phyloP scores from a whole-genome alignment of 2,329 filamentous ascomycete genomes.

The Ophiognomonia clavigignenti-juglandacearum region DNA sequence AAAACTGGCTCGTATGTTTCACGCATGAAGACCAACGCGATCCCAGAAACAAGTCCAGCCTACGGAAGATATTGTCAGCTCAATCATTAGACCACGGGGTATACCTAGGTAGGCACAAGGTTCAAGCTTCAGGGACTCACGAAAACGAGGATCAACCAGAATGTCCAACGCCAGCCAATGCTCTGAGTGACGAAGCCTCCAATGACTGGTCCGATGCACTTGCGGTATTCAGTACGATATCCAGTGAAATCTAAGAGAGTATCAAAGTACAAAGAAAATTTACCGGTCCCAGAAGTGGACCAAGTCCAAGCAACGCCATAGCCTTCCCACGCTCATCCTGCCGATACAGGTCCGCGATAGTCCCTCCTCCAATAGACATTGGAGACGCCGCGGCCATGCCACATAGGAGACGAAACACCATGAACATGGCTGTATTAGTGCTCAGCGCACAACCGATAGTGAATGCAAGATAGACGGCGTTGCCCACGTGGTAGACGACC shows the following conservation, averaged over 20 bases:
- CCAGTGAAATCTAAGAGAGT: no score
- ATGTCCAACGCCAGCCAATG: constrained; percentile 11
- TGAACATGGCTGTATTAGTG: constrained; percentile 4
- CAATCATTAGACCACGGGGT: background rate
- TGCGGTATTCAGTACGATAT: no score
- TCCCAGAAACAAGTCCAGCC: background rate
- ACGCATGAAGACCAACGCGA: constrained; percentile 1
- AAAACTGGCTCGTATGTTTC: constrained; percentile 26
- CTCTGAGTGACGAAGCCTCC: constrained; percentile 6
- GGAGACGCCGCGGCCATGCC: background rate
- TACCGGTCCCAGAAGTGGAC: constrained; percentile 6
- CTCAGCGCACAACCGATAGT: constrained; percentile 7
- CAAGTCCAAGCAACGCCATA: constrained; percentile 1
- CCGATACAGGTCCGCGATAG: constrained; percentile 6
- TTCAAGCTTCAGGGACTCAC: background rate
- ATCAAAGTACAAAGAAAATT: no score
- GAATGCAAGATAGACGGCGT: background rate
- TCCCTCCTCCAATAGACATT: constrained; percentile 7
- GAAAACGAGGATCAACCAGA: constrained; percentile 1
- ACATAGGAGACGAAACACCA: constrained; percentile 7
- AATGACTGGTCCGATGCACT: constrained; percentile 9
- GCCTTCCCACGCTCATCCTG: constrained; percentile 2
- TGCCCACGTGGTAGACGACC: constrained; percentile 1
- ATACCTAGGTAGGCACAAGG: background rate
- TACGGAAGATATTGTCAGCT: background rate